phyloP scores from a whole-genome alignment of 2,329 filamentous ascomycete genomes.

The Fusarium ambrosium region DNA sequence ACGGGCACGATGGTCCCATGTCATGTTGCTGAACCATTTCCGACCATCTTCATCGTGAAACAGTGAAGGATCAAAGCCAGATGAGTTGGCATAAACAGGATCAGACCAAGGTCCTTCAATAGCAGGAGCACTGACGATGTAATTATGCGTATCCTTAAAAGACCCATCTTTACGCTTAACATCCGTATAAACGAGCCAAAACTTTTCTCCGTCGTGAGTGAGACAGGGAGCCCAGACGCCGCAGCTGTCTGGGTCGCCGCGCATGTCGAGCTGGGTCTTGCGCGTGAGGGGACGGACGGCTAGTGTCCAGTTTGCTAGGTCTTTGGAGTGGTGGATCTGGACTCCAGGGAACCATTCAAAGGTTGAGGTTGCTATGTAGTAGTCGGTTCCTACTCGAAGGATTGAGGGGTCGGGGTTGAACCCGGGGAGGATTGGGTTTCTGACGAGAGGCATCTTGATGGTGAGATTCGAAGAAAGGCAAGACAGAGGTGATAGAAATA shows the following conservation, averaged over 20 bases:
- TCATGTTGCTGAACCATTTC: constrained; percentile 71
- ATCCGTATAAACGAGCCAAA: constrained; percentile 75
- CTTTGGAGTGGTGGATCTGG: constrained; percentile 67
- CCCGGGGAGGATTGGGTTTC: constrained; percentile 69
- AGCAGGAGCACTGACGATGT: constrained; percentile 67
- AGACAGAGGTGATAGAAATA: neutral
- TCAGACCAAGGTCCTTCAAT: constrained; percentile 74
- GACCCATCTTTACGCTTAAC: constrained; percentile 76
- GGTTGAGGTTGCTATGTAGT: constrained; percentile 69
- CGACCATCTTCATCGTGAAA: constrained; percentile 70
- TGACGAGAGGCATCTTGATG: constrained; percentile 59
- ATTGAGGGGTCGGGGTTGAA: constrained; percentile 70
- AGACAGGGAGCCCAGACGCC: constrained; percentile 76
- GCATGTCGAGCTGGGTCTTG: constrained; percentile 67
- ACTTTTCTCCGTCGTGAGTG: constrained; percentile 70
- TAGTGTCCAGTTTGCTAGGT: constrained; percentile 67
- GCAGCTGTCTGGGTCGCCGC: constrained; percentile 71
- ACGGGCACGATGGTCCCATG: constrained; percentile 66
- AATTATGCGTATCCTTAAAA: constrained; percentile 75
- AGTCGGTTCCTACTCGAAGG: constrained; percentile 64
- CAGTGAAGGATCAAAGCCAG: constrained; percentile 72
- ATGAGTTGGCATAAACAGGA: constrained; percentile 70
- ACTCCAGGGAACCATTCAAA: constrained; percentile 70
- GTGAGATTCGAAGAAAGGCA: neutral
- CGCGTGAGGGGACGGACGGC: constrained; percentile 62